phyloP scores from a whole-genome alignment of 1,284 basidiomycete genomes.

The Boletellus dicymbophilus region DNA sequence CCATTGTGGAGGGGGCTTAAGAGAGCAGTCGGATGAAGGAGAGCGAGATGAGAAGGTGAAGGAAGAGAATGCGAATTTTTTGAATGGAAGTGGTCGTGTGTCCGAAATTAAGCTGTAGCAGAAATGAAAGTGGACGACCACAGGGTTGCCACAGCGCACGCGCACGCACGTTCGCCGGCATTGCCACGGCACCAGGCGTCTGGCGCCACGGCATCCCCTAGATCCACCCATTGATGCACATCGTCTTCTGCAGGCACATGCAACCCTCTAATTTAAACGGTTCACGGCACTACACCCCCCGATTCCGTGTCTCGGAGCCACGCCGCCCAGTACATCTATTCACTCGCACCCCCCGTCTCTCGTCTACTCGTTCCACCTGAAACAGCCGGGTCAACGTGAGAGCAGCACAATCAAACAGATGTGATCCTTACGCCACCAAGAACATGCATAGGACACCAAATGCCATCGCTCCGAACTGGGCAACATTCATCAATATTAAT shows the following conservation, averaged over 20 bases:
- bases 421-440: slow-evolving; percentile 75
- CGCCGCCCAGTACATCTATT: too few species aligned
- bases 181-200: slow-evolving; percentile 24
- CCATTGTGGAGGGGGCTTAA: not conserved
- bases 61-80: slow-evolving; percentile 25
- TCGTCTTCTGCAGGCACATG: too few species aligned
- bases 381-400: slow-evolving; percentile 20
- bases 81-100: slow-evolving; percentile 36
- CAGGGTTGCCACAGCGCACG: slow-evolving; percentile 17
- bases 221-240: slow-evolving; percentile 18
- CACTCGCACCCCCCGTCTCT: too few species aligned
- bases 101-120: slow-evolving; percentile 37
- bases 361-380: slow-evolving; percentile 82
- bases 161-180: slow-evolving; percentile 51
- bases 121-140: slow-evolving; percentile 21
- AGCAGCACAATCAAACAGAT: slow-evolving; percentile 16
- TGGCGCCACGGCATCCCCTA: slow-evolving; percentile 14
- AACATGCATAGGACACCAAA: slow-evolving; percentile 90
- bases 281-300: slow-evolving; percentile 27
- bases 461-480: slow-evolving; percentile 85
- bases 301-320: too few species aligned
- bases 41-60: slow-evolving; percentile 6
- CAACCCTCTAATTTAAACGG: slow-evolving; percentile 27
- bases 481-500: slow-evolving; percentile 24
- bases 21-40: slow-evolving; percentile 3